phyloP scores from a whole-genome alignment of 345 rosid species.

The Heritiera fomes region DNA sequence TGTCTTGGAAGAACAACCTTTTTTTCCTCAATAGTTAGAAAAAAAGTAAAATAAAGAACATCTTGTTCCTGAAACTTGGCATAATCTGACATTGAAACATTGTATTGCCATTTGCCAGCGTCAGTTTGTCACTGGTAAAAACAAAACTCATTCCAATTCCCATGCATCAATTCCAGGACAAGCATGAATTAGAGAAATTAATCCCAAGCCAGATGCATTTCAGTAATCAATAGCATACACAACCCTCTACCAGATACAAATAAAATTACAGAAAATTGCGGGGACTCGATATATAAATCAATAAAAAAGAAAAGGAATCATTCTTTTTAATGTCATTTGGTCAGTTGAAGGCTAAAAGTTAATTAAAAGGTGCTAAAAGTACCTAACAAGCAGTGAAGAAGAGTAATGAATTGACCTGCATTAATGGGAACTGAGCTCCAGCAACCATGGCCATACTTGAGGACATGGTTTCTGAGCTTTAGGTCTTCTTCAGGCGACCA shows the following conservation, averaged over 20 bases:
- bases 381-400: background rate
- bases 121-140: background rate
- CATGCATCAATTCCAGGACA: background rate
- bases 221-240: background rate
- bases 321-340: background rate
- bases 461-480: slow-evolving; percentile 59
- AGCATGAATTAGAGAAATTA: background rate
- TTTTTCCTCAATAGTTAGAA: background rate
- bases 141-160: background rate
- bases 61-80: background rate
- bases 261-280: background rate
- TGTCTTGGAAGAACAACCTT: background rate
- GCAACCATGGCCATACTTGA: slow-evolving; percentile 72
- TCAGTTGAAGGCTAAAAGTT: background rate
- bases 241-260: background rate
- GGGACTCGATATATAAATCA: background rate
- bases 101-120: background rate
- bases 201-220: background rate
- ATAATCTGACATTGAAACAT: background rate
- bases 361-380: background rate
- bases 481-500: slow-evolving; percentile 99
- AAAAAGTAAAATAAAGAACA: background rate
- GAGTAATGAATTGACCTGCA: slow-evolving; percentile 56
- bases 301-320: background rate
- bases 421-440: slow-evolving; percentile 88